These are phyloP conservation scores for Beauveria scarabaeidicola DNA, from an alignment of 2,329 filamentous ascomycete genomes.

Conservation along the genomic window DNA sequence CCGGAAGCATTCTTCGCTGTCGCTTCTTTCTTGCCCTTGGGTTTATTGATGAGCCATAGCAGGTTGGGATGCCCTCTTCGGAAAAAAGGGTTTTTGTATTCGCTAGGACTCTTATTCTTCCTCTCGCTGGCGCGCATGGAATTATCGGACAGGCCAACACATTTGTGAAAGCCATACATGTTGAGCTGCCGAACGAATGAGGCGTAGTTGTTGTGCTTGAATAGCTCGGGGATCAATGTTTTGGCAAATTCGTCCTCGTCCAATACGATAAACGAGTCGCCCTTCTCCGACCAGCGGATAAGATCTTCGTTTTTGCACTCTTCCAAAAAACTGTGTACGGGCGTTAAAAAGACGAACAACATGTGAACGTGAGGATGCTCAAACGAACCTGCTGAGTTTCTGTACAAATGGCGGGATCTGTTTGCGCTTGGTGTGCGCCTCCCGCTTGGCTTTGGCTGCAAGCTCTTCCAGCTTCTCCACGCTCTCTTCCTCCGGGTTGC, in stretches of 20 bases:
- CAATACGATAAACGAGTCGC: conserved; percentile 91
- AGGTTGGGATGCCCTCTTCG: conserved; percentile 86
- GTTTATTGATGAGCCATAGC: conserved; percentile 93
- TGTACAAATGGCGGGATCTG: conserved; percentile 97
- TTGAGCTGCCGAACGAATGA: conserved; percentile 93
- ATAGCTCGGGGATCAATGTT: conserved; percentile 90
- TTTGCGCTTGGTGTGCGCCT: conserved; percentile 83
- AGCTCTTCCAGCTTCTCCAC: conserved; percentile 72
- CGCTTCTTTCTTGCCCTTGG: conserved; percentile 53
- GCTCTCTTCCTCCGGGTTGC: conserved; percentile 51
- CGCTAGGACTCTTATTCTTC: conserved; percentile 95
- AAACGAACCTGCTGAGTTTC: conserved; percentile 83
- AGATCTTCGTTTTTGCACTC: conserved; percentile 87
- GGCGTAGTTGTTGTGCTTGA: conserved; percentile 98
- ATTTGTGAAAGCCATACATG: conserved; percentile 98
- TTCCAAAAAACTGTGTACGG: conserved; percentile 72
- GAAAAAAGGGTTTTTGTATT: conserved; percentile 97
- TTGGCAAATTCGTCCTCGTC: conserved; percentile 99
- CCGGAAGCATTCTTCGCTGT: conserved; percentile 50
- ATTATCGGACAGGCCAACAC: conserved; percentile 86
- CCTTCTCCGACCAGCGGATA: conserved; percentile 94
- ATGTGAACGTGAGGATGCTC: not conserved
- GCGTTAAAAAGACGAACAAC: conserved; percentile 17
- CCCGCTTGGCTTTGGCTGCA: conserved; percentile 74
- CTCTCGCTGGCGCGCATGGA: conserved; percentile 96